Evolutionary conservation across 2,329 filamentous ascomycete species (phyloP).

Genomic region (Byssothecium circinans): DNA sequence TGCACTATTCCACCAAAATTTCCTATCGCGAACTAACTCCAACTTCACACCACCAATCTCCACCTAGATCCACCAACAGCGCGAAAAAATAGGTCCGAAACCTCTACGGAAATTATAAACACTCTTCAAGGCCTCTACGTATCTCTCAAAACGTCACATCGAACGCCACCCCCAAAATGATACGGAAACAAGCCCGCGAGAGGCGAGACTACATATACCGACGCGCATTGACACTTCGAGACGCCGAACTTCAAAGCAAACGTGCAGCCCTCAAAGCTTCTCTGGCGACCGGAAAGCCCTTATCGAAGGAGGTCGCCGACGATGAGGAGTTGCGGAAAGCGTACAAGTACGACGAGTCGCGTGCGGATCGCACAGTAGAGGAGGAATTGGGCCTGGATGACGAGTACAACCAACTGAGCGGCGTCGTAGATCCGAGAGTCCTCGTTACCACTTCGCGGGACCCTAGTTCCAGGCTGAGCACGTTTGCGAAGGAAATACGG

Average conservation of each 20-base stretch:
- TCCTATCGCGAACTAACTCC: too few species aligned
- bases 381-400: conserved; percentile 78
- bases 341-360: conserved; percentile 90
- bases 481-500: conserved; percentile 90
- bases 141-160: too few species aligned
- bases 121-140: too few species aligned
- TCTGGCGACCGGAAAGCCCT: conserved; percentile 83
- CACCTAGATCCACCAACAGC: too few species aligned
- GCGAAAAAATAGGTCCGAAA: too few species aligned
- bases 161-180: conserved; percentile 8
- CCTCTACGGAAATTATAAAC: too few species aligned
- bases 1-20: too few species aligned
- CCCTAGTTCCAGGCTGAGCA: conserved; percentile 79
- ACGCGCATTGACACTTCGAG: conserved; percentile 71
- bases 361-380: conserved; percentile 65
- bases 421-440: conserved; percentile 84
- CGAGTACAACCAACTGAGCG: conserved; percentile 89
- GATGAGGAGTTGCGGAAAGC: conserved; percentile 83
- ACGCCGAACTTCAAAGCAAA: conserved; percentile 92
- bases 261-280: conserved; percentile 83
- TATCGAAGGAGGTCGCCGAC: conserved; percentile 80
- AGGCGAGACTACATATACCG: conserved; percentile 80
- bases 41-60: too few species aligned
- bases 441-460: conserved; percentile 90
- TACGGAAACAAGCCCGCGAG: conserved; percentile 67